Evolutionary conservation across 176 grass and related monocot species (phyloP), one percentile per base, ranked within the genome.

Genomic region (Neostapfia colusana): DNA sequence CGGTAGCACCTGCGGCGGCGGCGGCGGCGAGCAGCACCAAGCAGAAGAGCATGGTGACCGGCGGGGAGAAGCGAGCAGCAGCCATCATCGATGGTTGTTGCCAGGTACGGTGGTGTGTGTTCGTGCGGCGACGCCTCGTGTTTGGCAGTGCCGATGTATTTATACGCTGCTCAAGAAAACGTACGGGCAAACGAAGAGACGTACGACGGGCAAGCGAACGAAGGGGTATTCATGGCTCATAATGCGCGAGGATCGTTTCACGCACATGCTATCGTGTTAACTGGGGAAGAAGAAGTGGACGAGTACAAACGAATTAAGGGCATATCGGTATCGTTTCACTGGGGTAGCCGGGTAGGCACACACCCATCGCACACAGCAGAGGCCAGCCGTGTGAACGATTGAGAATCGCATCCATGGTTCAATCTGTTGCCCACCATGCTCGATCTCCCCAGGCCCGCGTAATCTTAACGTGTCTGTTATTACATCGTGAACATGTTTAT

Each of bases 111-210:
- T n/a, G n/a, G 65, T 3, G n/a, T 26, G 26, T 10, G 8, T 20
- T 44, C 3, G 48, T 51, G 4, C 6, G 16, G 11, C 7, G 24
- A 24, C 17, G 10, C 0, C 18, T 53, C 18, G 15, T 39, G 28
- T 27, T 56, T 16, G 12, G 25, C 58, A 67, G 60, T 37, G 74
- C 10, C 20, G 38, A 5, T 20, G 84, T 79, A 79, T 83, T 83
- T 87, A 83, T 89, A 84, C 6, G 5, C 0, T 54, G 51, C 20
- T 54, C 51, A 21, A 54, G 51, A 21, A 21, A 54, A 58, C 55
- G 55, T 58, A 58, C 2, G 10, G n/a, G 55, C 23, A 58, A 26
- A 23, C 23, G 23, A 58, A 13, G 55, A 26, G 55, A 26, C 55
- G 14, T 13, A 26, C 20, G 54, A 25, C 13, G 12, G 23, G 23